phyloP scores from a whole-genome alignment of 1,284 basidiomycete genomes.

The Quambalaria eucalypti region DNA sequence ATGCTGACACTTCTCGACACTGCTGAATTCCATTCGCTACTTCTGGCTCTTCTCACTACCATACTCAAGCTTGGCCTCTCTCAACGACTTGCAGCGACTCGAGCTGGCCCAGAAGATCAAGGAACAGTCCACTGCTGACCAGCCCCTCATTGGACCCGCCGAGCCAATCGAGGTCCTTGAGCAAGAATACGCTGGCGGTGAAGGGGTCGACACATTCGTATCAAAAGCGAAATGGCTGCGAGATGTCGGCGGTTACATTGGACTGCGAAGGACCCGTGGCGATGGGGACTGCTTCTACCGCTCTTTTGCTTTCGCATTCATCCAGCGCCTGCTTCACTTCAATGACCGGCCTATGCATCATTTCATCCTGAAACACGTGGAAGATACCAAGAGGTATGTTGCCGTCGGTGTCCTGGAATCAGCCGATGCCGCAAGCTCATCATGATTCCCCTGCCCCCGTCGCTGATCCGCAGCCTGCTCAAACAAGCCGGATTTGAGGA shows the following conservation, averaged over 20 bases:
- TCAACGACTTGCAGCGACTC: constrained; percentile 22
- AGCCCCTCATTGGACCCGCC: constrained; percentile 20
- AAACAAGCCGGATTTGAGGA: constrained; percentile 31
- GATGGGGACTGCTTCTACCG: constrained; percentile 45
- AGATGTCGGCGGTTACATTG: constrained; percentile 17
- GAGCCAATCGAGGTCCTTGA: constrained; percentile 25
- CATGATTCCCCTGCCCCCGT: not conserved
- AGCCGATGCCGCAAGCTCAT: too few relatives aligned
- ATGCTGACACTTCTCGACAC: not conserved
- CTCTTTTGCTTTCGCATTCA: constrained; percentile 33
- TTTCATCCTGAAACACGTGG: constrained; percentile 24
- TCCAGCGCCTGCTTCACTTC: constrained; percentile 24
- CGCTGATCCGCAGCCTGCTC: constrained; percentile 7
- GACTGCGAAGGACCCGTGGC: constrained; percentile 25
- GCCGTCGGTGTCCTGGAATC: too few relatives aligned
- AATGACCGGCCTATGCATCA: constrained; percentile 26
- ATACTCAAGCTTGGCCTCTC: constrained; percentile 10
- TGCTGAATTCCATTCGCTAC: not conserved
- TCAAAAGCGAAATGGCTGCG: constrained; percentile 31
- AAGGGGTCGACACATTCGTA: constrained; percentile 11
- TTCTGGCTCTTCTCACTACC: not conserved
- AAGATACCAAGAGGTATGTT: constrained; percentile 8
- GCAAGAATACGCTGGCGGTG: constrained; percentile 14
- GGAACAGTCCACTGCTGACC: constrained; percentile 10
- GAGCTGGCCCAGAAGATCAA: constrained; percentile 25